Conservation (phyloP, 2,329 filamentous ascomycete species). For the Didymella lethalis region DNA sequence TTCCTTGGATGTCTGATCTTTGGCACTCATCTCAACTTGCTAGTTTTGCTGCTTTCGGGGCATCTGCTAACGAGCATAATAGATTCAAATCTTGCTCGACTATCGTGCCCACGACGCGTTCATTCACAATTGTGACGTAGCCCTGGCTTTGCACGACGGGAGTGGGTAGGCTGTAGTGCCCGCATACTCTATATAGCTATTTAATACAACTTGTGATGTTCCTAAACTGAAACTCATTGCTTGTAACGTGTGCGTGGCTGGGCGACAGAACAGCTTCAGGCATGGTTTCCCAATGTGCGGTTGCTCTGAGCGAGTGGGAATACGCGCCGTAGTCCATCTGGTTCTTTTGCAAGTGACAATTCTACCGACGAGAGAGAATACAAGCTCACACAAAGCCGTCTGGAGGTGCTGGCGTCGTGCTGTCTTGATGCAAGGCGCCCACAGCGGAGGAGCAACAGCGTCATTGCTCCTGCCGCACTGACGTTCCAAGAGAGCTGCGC, state of each 20-base stretch:
- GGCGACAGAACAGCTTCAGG: neutral
- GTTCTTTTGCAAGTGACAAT: neutral
- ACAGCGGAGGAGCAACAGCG: constrained; percentile 5
- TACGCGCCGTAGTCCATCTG: no score
- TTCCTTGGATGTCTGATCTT: constrained; percentile 80
- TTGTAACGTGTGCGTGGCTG: neutral
- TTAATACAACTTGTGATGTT: neutral
- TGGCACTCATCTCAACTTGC: constrained; percentile 4
- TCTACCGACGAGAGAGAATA: neutral
- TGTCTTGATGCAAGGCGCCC: neutral
- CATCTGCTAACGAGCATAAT: constrained; percentile 31
- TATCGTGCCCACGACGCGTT: neutral
- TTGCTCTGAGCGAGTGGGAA: no score
- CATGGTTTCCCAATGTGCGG: no score
- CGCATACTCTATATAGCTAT: neutral
- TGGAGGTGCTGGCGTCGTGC: neutral
- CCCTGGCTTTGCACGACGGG: neutral
- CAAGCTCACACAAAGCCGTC: neutral
- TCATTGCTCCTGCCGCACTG: constrained; percentile 15
- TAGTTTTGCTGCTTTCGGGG: constrained; percentile 15
- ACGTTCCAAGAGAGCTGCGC: constrained; percentile 16
- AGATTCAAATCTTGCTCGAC: constrained; percentile 3
- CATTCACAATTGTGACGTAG: neutral
- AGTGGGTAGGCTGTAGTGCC: neutral
- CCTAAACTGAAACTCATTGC: neutral